Percentiles rank a stretch among this genome's conserved stretches.
Evolutionary conservation across 1,284 basidiomycete genomes (phyloP).

Genomic region (Cryptococcus sp.): DNA sequence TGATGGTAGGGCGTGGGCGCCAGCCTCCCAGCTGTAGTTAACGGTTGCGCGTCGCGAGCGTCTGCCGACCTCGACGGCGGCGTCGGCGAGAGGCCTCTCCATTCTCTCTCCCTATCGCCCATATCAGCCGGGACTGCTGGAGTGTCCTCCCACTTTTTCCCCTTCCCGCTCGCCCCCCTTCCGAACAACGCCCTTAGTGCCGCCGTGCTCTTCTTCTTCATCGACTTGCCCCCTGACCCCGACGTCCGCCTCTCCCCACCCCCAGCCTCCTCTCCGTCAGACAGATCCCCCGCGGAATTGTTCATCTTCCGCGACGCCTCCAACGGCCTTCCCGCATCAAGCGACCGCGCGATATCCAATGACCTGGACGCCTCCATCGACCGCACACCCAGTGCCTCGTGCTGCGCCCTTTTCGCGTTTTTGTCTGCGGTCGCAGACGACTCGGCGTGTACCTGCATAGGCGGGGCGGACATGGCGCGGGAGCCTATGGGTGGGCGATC

Average conservation of each 20-base stretch:
- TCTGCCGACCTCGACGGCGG: no score
- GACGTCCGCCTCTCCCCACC: constrained; percentile 23
- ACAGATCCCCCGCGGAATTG: constrained; percentile 1
- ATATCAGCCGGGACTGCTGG: constrained; percentile 19
- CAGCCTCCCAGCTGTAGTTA: no score
- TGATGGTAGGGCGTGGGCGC: no score
- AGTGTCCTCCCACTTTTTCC: constrained; percentile 49
- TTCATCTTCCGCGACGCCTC: neutral
- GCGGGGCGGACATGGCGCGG: neutral
- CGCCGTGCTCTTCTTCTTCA: constrained; percentile 46
- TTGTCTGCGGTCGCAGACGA: constrained; percentile 21
- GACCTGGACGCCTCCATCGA: constrained; percentile 2
- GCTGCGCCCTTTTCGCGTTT: constrained; percentile 29
- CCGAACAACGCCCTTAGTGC: constrained; percentile 48
- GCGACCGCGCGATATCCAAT: neutral
- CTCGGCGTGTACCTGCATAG: neutral
- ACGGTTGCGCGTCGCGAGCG: no score
- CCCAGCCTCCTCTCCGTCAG: neutral
- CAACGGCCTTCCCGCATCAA: neutral
- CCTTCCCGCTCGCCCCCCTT: constrained; percentile 46
- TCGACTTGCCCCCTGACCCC: constrained; percentile 18
- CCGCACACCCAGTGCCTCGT: constrained; percentile 26
- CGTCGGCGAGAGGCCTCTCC: no score
- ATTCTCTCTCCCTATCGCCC: no score
- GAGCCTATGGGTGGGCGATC: neutral